These are phyloP conservation scores for Emmonsiellopsis sp. DNA, from an alignment of 2,329 filamentous ascomycete genomes.

Conservation along the genomic window DNA sequence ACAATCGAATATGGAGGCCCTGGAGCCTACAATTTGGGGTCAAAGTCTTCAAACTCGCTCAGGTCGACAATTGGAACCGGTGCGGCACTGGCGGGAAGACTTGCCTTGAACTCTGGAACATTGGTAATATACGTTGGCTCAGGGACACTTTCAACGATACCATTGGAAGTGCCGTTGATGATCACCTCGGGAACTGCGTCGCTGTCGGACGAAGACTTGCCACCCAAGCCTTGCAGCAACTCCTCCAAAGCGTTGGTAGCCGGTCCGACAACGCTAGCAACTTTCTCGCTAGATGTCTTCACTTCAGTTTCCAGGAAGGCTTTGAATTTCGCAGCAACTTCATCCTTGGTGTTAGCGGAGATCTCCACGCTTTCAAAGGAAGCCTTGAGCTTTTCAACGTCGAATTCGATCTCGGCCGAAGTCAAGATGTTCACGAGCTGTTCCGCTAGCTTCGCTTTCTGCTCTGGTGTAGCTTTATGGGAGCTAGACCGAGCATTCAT, in stretches of 20 bases:
- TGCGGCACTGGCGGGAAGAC: conserved; percentile 62
- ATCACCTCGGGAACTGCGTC: background rate
- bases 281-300: conserved; percentile 43
- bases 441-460: conserved; percentile 30
- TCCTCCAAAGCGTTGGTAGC: conserved; percentile 27
- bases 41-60: conserved; percentile 76
- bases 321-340: conserved; percentile 44
- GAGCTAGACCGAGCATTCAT: conserved; percentile 63
- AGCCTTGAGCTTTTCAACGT: conserved; percentile 33
- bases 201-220: conserved; percentile 28
- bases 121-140: conserved; percentile 60
- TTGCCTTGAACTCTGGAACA: conserved; percentile 70
- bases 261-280: conserved; percentile 41
- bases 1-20: no score
- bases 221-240: conserved; percentile 39
- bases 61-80: conserved; percentile 65
- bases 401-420: conserved; percentile 37
- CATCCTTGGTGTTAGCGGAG: conserved; percentile 37
- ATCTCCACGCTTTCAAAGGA: conserved; percentile 40
- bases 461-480: conserved; percentile 20
- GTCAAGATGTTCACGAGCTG: conserved; percentile 39
- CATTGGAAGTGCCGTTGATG: conserved; percentile 24
- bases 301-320: conserved; percentile 42
- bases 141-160: conserved; percentile 21
- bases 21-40: conserved; percentile 60